phyloP scores from a whole-genome alignment of 1,284 basidiomycete species.

The Ceratobasidium sp. region DNA sequence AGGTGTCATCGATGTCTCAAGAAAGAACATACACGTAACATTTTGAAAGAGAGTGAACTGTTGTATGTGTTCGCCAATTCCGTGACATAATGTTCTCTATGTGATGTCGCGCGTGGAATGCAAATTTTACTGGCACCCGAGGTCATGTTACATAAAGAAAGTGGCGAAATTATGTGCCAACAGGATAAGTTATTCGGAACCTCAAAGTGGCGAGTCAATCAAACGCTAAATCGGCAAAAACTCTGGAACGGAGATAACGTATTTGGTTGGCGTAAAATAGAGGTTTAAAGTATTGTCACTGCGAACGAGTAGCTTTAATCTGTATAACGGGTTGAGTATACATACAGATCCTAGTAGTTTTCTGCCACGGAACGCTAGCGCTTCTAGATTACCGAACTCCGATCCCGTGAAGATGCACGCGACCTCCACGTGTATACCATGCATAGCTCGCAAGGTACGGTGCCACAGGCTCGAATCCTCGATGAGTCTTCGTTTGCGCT shows the following conservation, averaged over 20 bases:
- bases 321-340: no score
- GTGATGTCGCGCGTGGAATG: neutral
- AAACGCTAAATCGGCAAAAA: no score
- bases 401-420: neutral
- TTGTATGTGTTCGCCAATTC: neutral
- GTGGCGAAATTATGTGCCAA: no score
- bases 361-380: neutral
- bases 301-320: no score
- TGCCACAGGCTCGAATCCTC: constrained; percentile 11
- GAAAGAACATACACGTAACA: neutral
- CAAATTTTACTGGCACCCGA: neutral
- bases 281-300: no score
- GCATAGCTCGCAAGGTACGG: neutral
- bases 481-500: neutral
- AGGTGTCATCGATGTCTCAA: neutral
- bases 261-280: no score
- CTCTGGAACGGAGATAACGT: no score
- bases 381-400: neutral
- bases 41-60: neutral
- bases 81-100: neutral
- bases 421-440: constrained; percentile 11
- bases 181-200: no score
- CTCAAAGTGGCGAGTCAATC: no score
- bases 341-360: neutral
- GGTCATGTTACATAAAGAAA: neutral